Conservation (phyloP, 352 stramenopile species). For the Globisporangium uncinulatum region DNA sequence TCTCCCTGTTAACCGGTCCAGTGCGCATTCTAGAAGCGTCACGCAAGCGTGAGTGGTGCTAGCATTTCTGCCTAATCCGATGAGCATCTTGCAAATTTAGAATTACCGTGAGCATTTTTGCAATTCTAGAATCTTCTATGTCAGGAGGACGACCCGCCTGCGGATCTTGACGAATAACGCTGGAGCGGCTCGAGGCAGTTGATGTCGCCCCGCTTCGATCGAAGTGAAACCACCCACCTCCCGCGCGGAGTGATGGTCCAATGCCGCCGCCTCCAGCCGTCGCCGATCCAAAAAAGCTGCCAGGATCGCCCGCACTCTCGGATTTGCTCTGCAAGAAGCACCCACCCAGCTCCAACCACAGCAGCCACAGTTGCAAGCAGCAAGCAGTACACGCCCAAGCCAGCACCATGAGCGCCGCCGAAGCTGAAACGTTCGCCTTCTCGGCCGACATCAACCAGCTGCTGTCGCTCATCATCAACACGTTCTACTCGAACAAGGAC, state of each 20-base stretch:
- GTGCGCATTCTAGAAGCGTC: too few relatives aligned
- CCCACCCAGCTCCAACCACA: slow-evolving; percentile 4
- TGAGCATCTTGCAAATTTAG: background rate
- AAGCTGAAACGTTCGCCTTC: slow-evolving; percentile 99
- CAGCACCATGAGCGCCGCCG: slow-evolving; percentile 70
- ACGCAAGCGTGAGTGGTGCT: background rate
- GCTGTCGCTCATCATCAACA: slow-evolving; percentile 97
- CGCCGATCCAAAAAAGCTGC: background rate
- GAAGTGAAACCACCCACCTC: slow-evolving; percentile 3
- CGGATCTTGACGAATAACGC: background rate
- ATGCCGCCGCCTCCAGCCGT: too few relatives aligned
- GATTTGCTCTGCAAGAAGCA: slow-evolving; percentile 38
- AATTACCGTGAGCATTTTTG: background rate
- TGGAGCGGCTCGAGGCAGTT: background rate
- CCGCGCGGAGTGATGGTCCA: slow-evolving; percentile 14
- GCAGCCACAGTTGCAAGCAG: slow-evolving; percentile 16
- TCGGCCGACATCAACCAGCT: slow-evolving; percentile 99
- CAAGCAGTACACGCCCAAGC: slow-evolving; percentile 4
- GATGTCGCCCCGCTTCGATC: slow-evolving; percentile 20
- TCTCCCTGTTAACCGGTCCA: too few relatives aligned
- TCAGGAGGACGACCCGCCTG: slow-evolving; percentile 15
- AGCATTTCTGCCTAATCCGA: background rate
- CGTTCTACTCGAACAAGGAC: slow-evolving; percentile 99
- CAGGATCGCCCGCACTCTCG: slow-evolving; percentile 33
- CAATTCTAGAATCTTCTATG: slow-evolving; percentile 73